Evolutionary conservation across 495 filamentous ascomycete species (phyloP).

Genomic region (Gamarada debralockiae): DNA sequence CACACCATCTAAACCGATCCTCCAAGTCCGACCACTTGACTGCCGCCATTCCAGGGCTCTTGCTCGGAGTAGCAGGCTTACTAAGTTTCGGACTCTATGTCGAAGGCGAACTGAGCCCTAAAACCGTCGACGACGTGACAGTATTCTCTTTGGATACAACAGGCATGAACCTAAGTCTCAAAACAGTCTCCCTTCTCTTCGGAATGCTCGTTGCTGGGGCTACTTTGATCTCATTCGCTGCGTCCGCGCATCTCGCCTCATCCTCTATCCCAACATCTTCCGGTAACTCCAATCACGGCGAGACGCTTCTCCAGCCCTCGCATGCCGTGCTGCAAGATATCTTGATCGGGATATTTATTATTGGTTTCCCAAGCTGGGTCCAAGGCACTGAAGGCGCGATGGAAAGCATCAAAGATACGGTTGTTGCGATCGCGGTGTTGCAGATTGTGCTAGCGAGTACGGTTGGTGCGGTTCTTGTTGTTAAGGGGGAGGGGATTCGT

Average conservation of each 20-base stretch:
- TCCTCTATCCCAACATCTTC: background rate
- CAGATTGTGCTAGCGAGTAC: slow-evolving; percentile 9
- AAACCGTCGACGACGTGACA: background rate
- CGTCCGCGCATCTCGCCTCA: background rate
- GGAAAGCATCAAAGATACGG: slow-evolving; percentile 7
- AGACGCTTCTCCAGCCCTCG: background rate
- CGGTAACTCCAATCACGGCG: background rate
- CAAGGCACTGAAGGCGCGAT: background rate
- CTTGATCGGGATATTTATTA: slow-evolving; percentile 14
- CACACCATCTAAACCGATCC: slow-evolving; percentile 1
- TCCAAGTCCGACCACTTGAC: background rate
- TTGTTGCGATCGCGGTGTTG: slow-evolving; percentile 15
- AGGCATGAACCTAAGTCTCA: slow-evolving; percentile 3
- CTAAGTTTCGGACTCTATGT: slow-evolving; percentile 17
- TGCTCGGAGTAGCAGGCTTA: slow-evolving; percentile 12
- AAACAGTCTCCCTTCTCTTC: slow-evolving; percentile 7
- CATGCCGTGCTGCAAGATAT: slow-evolving; percentile 2
- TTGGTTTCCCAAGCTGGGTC: slow-evolving; percentile 11
- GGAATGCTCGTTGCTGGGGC: slow-evolving; percentile 12
- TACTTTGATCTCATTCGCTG: background rate
- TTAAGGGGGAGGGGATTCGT: slow-evolving; percentile 1
- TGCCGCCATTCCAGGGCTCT: background rate
- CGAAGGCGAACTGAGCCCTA: background rate
- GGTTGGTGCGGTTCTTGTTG: slow-evolving; percentile 4
- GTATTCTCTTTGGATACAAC: background rate